Evolutionary conservation across 2,329 filamentous ascomycete genomes (phyloP).

Genomic region (Penicillium sp.): DNA sequence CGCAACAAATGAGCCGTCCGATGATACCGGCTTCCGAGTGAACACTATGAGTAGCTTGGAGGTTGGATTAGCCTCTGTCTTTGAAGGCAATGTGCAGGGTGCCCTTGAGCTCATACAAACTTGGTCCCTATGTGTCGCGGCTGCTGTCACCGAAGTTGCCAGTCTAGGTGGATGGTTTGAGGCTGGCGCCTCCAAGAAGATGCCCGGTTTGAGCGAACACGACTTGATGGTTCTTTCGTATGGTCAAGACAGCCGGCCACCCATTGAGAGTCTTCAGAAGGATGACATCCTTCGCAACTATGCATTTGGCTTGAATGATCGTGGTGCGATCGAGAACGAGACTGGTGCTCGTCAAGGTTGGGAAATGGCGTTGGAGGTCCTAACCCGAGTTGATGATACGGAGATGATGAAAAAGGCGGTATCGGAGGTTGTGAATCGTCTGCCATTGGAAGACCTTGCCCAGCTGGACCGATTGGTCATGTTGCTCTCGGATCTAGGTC

Average conservation of each 20-base stretch:
- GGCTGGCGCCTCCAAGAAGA: conserved; percentile 55
- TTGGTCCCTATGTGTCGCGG: conserved; percentile 79
- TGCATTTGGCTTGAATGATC: conserved; percentile 61
- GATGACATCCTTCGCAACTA: conserved; percentile 79
- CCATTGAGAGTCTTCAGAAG: conserved; percentile 61
- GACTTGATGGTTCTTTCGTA: conserved; percentile 81
- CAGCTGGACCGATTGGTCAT: conserved; percentile 81
- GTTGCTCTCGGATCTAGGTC: conserved; percentile 74
- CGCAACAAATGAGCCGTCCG: conserved; percentile 64
- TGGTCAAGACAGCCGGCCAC: conserved; percentile 56
- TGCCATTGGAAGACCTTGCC: conserved; percentile 69
- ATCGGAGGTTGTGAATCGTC: conserved; percentile 68
- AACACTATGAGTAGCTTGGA: conserved; percentile 76
- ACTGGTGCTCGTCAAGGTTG: conserved; percentile 67
- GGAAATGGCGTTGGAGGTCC: conserved; percentile 82
- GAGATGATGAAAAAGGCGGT: conserved; percentile 73
- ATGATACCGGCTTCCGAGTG: conserved; percentile 65
- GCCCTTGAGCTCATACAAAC: conserved; percentile 71
- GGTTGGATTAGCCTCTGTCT: conserved; percentile 76
- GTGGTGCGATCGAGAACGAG: conserved; percentile 34
- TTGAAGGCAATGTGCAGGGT: conserved; percentile 79
- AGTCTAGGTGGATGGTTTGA: conserved; percentile 83
- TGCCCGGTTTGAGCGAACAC: conserved; percentile 71
- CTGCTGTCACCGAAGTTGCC: conserved; percentile 79
- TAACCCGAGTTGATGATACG: conserved; percentile 76